Base-by-base conservation (phyloP, 495 filamentous ascomycete genomes). In the Rostrohypoxylon terebratum region DNA sequence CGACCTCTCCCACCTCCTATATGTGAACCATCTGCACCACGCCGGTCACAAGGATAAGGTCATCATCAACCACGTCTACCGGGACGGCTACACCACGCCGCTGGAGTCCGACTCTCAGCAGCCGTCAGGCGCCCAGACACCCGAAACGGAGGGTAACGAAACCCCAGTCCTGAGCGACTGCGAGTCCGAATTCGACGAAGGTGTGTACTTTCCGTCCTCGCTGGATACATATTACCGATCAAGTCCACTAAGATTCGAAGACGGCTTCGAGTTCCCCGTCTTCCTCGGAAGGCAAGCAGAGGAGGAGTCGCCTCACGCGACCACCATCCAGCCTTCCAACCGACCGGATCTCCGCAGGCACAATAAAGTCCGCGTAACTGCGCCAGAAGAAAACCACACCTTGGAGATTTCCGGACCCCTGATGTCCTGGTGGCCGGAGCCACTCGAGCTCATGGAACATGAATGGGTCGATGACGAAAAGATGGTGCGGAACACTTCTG, bases 1-100 rank as follows among this genome's bases (percentile, higher is more conserved):
- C 51, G 81, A 81, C 13, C 72, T 87, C 6, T 78, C 76, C 9
- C 76, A 78, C n/a, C 55, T 78, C 33, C 74, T 78, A 36, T 78
- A 75, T 44, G 61, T 42, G 31, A 73, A 69, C 69, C 72, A 68
- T 31, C 25, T 72, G 4, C 71, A 68, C 38, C 65, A 71, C 28
- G 48, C 74, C 6, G 68, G 71, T n/a, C 71, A 76, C 47, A 62
- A 63, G 21, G 66, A 72, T 21, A 77, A 54, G 31, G 69, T 75
- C 51, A 51, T 75, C 33, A 60, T 78, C 59, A 77, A 77, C 63
- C 48, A 72, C 20, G 59, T 72, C 62, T 62, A 68, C 45, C 66
- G 74, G 14, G 74, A 71, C 44, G 68, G 70, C 36, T 75, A 65
- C 68, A 53, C 59, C 8, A 61, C 63, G 21, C 66, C 64, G 16